Evolutionary conservation across 2,329 filamentous ascomycete genomes (phyloP), one percentile per base, ranked within the genome.

Genomic region (Cadophora gregata): DNA sequence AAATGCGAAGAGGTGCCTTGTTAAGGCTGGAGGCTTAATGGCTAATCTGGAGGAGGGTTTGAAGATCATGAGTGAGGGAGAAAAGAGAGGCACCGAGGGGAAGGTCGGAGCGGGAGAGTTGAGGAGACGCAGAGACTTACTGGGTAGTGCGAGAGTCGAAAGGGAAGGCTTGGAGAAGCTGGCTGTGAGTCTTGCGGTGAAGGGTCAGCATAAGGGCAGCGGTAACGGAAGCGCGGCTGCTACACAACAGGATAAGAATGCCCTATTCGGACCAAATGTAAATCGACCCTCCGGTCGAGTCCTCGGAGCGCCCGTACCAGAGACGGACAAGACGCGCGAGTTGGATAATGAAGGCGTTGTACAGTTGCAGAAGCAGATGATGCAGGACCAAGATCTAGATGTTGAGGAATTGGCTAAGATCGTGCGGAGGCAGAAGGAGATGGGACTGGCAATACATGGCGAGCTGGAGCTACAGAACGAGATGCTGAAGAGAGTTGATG

Each of bases 251-350:
- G 73, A 76, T 63, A 86, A 85, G 71, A 81, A 80, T 1, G 80
- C 79, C 0, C 78, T 89, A 36, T 78, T 88, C 66, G 81, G 81
- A 55, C 66, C 80, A 55, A 68, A 74, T 1, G 75, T 75, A 33
- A 73, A 76, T 29, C 77, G 72, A 75, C 77, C 63, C 67, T 80
- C 84, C 1, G 87, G 91, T 1, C 83, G 92, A 50, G 90, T 94
- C 3, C 81, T 95, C 0, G 92, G 92, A 0, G 90, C 85, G 0
- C 90, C 91, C 1, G 80, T 90, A 2, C 85, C 89, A 1, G 92
- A 96, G 79, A 94, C 91, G 19, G 89, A 92, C 66, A 86, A 87
- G 69, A 95, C 92, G 51, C 81, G 92, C 14, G 91, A 95, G 77
- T 79, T 93, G 63, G 92, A 93, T 75, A 96, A 96, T 72, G 78